Evolutionary conservation across 2,329 filamentous ascomycete species (phyloP).

Genomic region (Tolypocladium guangdongense): DNA sequence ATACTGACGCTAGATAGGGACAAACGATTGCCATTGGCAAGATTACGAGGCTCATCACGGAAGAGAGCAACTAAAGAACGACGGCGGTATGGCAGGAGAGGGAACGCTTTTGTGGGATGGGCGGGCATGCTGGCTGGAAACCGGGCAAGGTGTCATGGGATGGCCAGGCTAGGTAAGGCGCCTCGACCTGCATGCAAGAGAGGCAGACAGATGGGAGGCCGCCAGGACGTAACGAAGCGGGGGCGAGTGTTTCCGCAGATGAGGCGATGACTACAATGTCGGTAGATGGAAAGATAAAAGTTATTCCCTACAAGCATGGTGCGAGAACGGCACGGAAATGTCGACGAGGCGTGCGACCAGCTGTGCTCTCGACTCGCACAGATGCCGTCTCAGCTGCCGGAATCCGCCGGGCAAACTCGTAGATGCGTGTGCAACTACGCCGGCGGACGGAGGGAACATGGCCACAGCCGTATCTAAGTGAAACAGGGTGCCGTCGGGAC

Average conservation of each 20-base stretch:
- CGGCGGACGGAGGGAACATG: neutral
- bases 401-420: neutral
- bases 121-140: neutral
- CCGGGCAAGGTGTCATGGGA: neutral
- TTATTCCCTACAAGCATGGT: neutral
- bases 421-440: neutral
- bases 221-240: neutral
- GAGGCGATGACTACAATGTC: neutral
- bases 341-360: neutral
- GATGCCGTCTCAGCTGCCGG: no score
- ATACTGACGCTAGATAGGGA: constrained; percentile 44
- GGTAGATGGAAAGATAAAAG: neutral
- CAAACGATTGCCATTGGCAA: constrained; percentile 99
- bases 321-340: neutral
- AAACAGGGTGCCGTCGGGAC: neutral
- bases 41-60: constrained; percentile 74
- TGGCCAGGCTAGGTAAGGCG: neutral
- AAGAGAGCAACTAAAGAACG: constrained; percentile 8
- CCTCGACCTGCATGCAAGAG: neutral
- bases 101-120: neutral
- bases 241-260: neutral
- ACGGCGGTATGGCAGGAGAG: neutral
- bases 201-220: neutral
- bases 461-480: neutral
- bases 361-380: no score